A percentile compares a stretch with the other conserved stretches of the same genome.
Conservation (phyloP, 225 moss, liverwort and hornwort genomes). For the Pseudoscleropodium purum region DNA sequence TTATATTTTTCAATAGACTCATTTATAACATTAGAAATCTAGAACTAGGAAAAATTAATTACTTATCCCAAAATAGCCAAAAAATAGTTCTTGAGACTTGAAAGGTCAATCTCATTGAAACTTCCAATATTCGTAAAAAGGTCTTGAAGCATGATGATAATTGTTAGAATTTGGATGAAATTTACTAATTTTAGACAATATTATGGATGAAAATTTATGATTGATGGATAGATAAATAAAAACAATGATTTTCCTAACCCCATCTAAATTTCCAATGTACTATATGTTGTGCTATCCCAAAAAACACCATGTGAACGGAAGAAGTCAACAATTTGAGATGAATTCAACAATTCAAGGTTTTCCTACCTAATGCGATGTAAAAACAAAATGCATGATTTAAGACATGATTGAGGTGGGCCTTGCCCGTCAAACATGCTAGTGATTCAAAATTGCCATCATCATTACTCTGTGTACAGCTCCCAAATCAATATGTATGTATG, state of each 20-base stretch:
- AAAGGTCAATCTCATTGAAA: background rate
- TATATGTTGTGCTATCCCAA: background rate
- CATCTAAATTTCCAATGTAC: background rate
- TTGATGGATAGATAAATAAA: background rate
- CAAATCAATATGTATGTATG: no score
- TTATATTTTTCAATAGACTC: background rate
- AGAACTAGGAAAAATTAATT: background rate
- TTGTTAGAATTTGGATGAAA: background rate
- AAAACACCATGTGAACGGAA: background rate
- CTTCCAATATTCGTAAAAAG: background rate
- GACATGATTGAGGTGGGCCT: background rate
- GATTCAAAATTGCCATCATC: no score
- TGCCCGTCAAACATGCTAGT: accelerated
- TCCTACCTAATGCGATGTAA: accelerated
- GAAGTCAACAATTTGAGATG: background rate
- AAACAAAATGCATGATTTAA: background rate
- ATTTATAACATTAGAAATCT: background rate
- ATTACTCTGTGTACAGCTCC: no score
- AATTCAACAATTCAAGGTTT: background rate
- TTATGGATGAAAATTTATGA: background rate
- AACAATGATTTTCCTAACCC: background rate
- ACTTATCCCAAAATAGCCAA: background rate
- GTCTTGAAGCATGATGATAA: background rate
- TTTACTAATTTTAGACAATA: background rate
- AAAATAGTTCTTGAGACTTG: background rate